Base-by-base conservation (phyloP, 345 rosid species). In the Xanthoceras sorbifolium region DNA sequence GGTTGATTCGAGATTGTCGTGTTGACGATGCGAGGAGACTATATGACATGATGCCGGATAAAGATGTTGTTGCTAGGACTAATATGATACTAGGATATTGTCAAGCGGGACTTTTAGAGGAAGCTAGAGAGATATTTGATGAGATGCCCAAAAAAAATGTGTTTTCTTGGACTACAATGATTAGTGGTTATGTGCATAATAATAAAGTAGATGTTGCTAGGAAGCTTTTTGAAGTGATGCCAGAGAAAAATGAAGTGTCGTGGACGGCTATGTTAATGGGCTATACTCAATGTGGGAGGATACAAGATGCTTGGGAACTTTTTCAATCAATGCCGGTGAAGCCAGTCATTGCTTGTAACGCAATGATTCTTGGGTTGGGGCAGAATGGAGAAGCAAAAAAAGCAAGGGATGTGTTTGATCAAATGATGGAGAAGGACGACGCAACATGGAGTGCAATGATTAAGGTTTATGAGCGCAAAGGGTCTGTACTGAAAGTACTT, bases 251-350 rank as follows among this genome's bases (percentile, higher is more conserved):
- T 69, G 94, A 94, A 82, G 90, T 92, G 67, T 84, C 94, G 0
- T 92, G 94, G 97, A 92, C 95, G 0, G 89, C 92, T 0, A 94
- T 94, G 95, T 83, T 92, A 82, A 82, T 85, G 83, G 97, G 97
- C 6, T 94, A 94, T 85, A 89, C 89, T 0, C 77, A 84, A 52
- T 76, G 86, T 75, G 94, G 90, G 63, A 85, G 97, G 84, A 85
- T 89, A 63, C 68, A 83, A 40, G 98, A 90, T 17, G 97, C 97
- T 60, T 89, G 81, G 3, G 78, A 85, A 9, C 83, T 93, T 70
- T 92, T 90, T 68, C 78, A 86, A 29, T 87, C 42, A 7, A 94
- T 94, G 94, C 90, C 90, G n/a, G 25, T 76, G 75, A 90, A 83
- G 84, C 84, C 91, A 17, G 76, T 86, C 68, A 74, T 80, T 38